Base-by-base conservation (phyloP, 1,284 basidiomycete species). In the Boletus semigastroideus region DNA sequence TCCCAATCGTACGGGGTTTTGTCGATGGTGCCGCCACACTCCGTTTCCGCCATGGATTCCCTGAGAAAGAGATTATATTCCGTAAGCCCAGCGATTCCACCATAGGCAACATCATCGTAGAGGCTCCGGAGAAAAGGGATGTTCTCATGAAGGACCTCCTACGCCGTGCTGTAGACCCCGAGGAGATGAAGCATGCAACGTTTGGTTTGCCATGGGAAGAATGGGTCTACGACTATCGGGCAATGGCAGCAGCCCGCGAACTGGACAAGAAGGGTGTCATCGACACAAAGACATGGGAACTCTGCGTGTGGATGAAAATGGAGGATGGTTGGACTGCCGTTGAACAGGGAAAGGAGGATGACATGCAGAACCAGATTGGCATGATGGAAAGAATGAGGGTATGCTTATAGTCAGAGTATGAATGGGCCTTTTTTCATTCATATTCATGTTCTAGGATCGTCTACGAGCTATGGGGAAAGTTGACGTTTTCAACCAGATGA, bases 141-240 rank as follows among this genome's bases (percentile, higher is more conserved):
- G 46, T 39, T 1, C 52, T 51, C 44, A 38, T 67, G 49, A 66
- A 57, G 49, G 62, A 65, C 11, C 48, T 70, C 27, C 52, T 70
- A 30, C 56, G 56, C 25, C 65, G 56, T 22, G 68, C 62, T 10
- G 53, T 67, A 17, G 57, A 67, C n/a, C 60, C 68, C 22, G 62
- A 68, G 48, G 63, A 66, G 48, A 57, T 69, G 48, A 69, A 65
- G 9, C 55, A 54, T 1, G 33, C 49, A 5, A 17, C 45, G 7
- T 58, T 65, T 49, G 68, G 65, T 33, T 51, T 68, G 25, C 68
- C 65, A 22, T 70, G 65, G 65, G 65, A 70, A 43, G 66, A 71
- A 42, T 67, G 68, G 65, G 36, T 36, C 5, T 63, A 70, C 28
- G 68, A 67, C 56, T 65, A 65, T 43, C 55, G 40, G 33, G 68